Evolutionary conservation across 1,284 basidiomycete genomes (phyloP), one percentile per base, ranked within the genome.

Genomic region (Pascua sp.): DNA sequence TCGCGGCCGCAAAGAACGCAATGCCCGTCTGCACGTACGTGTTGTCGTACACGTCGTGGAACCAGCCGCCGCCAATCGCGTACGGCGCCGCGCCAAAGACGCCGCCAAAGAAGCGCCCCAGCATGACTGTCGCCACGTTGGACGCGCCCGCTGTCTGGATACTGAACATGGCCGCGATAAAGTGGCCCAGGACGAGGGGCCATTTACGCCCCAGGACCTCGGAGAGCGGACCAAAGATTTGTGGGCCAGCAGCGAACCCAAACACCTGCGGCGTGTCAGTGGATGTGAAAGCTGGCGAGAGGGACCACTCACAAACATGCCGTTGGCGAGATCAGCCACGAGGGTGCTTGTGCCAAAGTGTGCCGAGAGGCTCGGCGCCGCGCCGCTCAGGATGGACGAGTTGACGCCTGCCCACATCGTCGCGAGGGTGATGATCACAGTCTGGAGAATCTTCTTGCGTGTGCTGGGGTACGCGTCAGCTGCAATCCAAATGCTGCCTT

Each of bases 51-150:
- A 60, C 55, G 51, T 63, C 61, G 51, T 63, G 61, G 54, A 63
- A 63, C 51, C 53, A 63, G 1, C 61, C 61, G 32, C 61, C 61
- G 18, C 61, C 61, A 32, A 63, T 60, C 5, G 61, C 61, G 51
- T 63, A 63, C 8, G 61, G 61, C 11, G 61, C 58, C 0, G 61
- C 58, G 24, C 58, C 61, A 42, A 63, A 73, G 36, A 81, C 83
- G 1, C 89, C 89, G 48, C 83, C 82, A 1, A 74, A 69, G 60
- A 90, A 84, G 1, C 89, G 81, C 0, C 82, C 83, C 37, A 88
- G 67, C 44, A 89, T 80, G 13, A 91, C 83, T 0, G 86, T 87
- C 45, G 84, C 80, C 5, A 89, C 84, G 67, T 89, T 89, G 49
- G 68, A 62, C 1, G 76, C 71, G 1, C 67, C 71, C 1, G 76